Evolutionary conservation across 352 stramenopile species (phyloP), one percentile per base, ranked within the genome.

Genomic region (Blastocystis sp.): DNA sequence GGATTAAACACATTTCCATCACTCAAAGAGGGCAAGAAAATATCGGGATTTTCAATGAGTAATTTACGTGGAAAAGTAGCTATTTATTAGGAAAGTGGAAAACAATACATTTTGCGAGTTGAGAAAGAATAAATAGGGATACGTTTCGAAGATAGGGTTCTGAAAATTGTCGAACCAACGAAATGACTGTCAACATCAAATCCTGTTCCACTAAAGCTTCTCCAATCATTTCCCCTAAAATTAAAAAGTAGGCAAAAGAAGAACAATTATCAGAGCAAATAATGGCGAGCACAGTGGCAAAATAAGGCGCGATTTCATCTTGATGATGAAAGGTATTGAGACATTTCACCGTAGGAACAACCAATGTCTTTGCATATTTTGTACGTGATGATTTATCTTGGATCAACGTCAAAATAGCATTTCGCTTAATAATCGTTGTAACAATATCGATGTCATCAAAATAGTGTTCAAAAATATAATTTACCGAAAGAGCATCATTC

Each of bases 391-490:
- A 69, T n/a, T 53, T 50, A 43, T 84, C 54, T 7, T 66, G 59
- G 11, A 68, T 23, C 29, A 84, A 68, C 43, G 47, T 61, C 13
- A 84, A 34, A 3, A 84, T 23, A 34, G 43, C 54, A 37, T 84
- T 84, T 20, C 29, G 45, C 1, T 66, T 13, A 4, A 84, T 47
- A 11, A 84, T 37, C 26, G 62, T 20, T 29, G 3, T 4, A 13
- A 84, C 73, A 7, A 84, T 29, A 18, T 66, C 18, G 8, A 26
- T 13, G 34, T 54, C 54, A 43, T 84, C 73, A 23, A 54, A 64
- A 43, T 84, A 84, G 56, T 84, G 73, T 9, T 23, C 23, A 5
- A 84, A 66, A 29, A 84, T 56, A 29, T 84, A 84, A 13, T 23
- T 23, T 29, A 84, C 47, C 2, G 73, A 84, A 15, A 84, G 54